Base-by-base conservation (phyloP, 768 basidiomycete species). In the Mycena capillaripes region DNA sequence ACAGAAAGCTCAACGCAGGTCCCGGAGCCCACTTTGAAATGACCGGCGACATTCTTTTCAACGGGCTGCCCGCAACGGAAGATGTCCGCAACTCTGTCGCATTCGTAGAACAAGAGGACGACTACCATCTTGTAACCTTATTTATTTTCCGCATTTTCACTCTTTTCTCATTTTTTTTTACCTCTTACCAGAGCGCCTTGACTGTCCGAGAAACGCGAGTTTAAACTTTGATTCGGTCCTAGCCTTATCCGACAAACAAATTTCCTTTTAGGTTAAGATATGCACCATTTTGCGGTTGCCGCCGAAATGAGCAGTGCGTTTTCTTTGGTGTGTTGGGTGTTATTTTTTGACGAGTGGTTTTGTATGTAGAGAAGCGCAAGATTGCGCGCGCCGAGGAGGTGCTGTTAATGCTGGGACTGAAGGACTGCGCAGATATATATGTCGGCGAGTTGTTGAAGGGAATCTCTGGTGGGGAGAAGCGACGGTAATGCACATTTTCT, bases 331-430 rank as follows among this genome's bases (percentile, higher is more conserved):
- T 1, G 10, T 32, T 27, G n/a, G 4, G 21, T 11, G 1, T 3
- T 3, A n/a, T 30, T 61, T 17, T 27, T 30, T 44, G 5, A 59
- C 10, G 21, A 2, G 23, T 11, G n/a, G 38, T 44, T 4, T 1
- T 38, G 3, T 8, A 80, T 77, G 74, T 69, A 48, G 76, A 75
- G 42, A 78, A 80, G 60, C 79, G 76, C 44, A 86, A 84, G 75
- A 73, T 83, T 2, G 83, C 83, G 0, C 77, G 86, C 2, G 87
- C 86, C 3, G 87, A 88, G 68, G 85, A 86, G 59, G 84, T 87
- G 1, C 70, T 87, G 3, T 53, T 78, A 29, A 84, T 86, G 84
- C 80, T 88, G 19, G 86, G 87, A 0, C 74, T 88, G 40, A 82
- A 82, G 65, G 82, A 84, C 53, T 86, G 86, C 65, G 86, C 86